Base-by-base conservation (phyloP, 2,329 filamentous ascomycete genomes). In the Fusarium sp. region DNA sequence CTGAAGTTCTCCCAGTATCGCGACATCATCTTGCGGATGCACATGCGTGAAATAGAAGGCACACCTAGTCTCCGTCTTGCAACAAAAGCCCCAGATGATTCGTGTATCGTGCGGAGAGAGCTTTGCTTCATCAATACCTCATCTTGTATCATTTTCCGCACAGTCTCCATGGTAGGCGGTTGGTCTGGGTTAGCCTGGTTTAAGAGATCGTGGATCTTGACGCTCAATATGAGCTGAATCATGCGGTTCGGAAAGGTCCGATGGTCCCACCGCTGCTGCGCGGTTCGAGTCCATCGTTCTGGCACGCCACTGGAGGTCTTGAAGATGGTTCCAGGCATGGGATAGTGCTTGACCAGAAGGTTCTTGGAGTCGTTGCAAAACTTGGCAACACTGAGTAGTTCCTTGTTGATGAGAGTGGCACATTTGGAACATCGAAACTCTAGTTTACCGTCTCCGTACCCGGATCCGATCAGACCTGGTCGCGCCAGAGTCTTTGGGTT, bases 241-340 rank as follows among this genome's bases (percentile, higher is more conserved):
- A 92, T 80, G 2, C 86, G 84, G 74, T 92, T 92, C 0, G 90
- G 90, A 71, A 92, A 91, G 0, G 85, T 85, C 13, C 85, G 84
- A 60, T 74, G 6, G 78, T 73, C 14, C 11, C 59, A 64, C n/a
- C 3, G 13, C 16, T 22, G n/a, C 18, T 18, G n/a, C 13, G 1
- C n/a, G 3, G 13, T 40, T 16, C 5, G 47, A 33, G 5, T 57
- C 38, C 54, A 66, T 4, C 6, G n/a, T 33, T 84, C 79, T 0
- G 91, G 89, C 18, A 84, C 80, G 0, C 93, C 93, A 0, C 77
- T 85, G 1, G 82, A 80, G 0, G 86, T 79, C 10, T 89, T 85
- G 9, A 94, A 84, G 6, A 94, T 80, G 0, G 93, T 95, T 1
- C 93, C 93, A 0, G 92, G 91, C 85, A 95, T 90, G 0, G 92